Conservation (phyloP, 768 basidiomycete genomes). For the Boletus huronensis region DNA sequence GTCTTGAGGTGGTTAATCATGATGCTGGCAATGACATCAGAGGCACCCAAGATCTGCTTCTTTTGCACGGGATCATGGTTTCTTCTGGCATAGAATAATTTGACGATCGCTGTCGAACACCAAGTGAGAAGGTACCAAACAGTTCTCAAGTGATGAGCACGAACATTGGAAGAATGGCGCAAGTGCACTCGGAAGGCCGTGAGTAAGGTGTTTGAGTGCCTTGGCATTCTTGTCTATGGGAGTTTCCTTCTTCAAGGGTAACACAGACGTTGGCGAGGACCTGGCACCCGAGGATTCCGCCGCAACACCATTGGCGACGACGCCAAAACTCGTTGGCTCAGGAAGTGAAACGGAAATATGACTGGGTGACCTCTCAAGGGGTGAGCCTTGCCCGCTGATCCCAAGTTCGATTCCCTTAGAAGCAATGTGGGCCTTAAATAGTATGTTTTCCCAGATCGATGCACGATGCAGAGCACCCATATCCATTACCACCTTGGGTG, state of each 20-base stretch:
- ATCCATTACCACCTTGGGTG: slow-evolving; percentile 60
- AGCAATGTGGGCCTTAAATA: slow-evolving; percentile 59
- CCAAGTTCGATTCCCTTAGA: slow-evolving; percentile 52
- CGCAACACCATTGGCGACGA: slow-evolving; percentile 30
- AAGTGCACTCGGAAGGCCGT: slow-evolving; percentile 69
- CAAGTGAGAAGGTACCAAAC: slow-evolving; percentile 10
- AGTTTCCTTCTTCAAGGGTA: slow-evolving; percentile 39
- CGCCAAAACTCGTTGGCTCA: slow-evolving; percentile 31
- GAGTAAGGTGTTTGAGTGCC: slow-evolving; percentile 75
- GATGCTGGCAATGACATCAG: slow-evolving; percentile 65
- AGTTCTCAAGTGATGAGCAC: slow-evolving; percentile 12
- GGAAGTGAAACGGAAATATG: slow-evolving; percentile 42
- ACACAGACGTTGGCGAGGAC: slow-evolving; percentile 22
- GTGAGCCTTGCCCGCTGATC: slow-evolving; percentile 41
- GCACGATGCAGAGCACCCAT: slow-evolving; percentile 80
- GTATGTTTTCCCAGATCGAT: slow-evolving; percentile 83
- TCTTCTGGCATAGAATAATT: slow-evolving; percentile 79
- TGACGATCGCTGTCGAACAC: slow-evolving; percentile 63
- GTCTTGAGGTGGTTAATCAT: slow-evolving; percentile 67
- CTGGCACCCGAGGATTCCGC: slow-evolving; percentile 21
- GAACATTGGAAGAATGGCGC: slow-evolving; percentile 86
- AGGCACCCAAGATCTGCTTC: slow-evolving; percentile 71
- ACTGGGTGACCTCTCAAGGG: slow-evolving; percentile 47
- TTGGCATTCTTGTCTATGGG: slow-evolving; percentile 64
- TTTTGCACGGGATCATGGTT: slow-evolving; percentile 72